phyloP scores from a whole-genome alignment of 2,329 filamentous ascomycete species.

The Clarireedia homoeocarpa region DNA sequence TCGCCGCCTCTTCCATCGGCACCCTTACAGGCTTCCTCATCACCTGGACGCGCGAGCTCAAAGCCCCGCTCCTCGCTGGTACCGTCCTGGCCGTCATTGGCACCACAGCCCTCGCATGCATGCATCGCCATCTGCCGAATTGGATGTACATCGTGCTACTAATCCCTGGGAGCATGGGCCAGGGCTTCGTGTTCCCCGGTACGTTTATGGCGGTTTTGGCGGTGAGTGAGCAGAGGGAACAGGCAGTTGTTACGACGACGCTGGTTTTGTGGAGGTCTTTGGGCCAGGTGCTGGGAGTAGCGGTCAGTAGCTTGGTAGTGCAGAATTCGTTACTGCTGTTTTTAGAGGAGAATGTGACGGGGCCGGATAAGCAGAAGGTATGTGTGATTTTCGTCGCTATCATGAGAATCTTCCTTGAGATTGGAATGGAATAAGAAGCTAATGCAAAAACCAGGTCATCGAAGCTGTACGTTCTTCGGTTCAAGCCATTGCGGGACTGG shows the following conservation, averaged over 20 bases:
- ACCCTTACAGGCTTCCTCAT: slow-evolving; percentile 55
- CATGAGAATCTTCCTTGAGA: not conserved
- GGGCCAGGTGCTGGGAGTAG: slow-evolving; percentile 67
- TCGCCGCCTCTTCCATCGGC: slow-evolving; percentile 47
- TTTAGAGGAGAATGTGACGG: slow-evolving; percentile 50
- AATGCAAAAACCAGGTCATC: slow-evolving; percentile 35
- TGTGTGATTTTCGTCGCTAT: not conserved
- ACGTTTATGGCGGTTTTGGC: slow-evolving; percentile 57
- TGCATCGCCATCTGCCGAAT: slow-evolving; percentile 45
- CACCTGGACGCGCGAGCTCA: slow-evolving; percentile 49
- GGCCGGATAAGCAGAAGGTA: slow-evolving; percentile 44
- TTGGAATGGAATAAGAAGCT: not conserved
- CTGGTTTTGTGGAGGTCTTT: slow-evolving; percentile 64
- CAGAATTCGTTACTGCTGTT: slow-evolving; percentile 61
- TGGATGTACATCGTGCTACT: slow-evolving; percentile 48
- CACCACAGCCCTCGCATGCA: slow-evolving; percentile 39
- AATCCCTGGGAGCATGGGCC: slow-evolving; percentile 47
- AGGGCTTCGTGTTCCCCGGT: slow-evolving; percentile 57
- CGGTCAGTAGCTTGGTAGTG: slow-evolving; percentile 61
- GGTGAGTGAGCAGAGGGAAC: slow-evolving; percentile 49
- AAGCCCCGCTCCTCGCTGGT: slow-evolving; percentile 50
- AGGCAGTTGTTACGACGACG: slow-evolving; percentile 63
- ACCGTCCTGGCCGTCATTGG: slow-evolving; percentile 42
- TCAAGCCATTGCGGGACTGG: slow-evolving; percentile 41
- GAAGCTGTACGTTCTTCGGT: slow-evolving; percentile 45